Conservation (phyloP, 2,329 filamentous ascomycete genomes). For the Shiraia bambusicola region DNA sequence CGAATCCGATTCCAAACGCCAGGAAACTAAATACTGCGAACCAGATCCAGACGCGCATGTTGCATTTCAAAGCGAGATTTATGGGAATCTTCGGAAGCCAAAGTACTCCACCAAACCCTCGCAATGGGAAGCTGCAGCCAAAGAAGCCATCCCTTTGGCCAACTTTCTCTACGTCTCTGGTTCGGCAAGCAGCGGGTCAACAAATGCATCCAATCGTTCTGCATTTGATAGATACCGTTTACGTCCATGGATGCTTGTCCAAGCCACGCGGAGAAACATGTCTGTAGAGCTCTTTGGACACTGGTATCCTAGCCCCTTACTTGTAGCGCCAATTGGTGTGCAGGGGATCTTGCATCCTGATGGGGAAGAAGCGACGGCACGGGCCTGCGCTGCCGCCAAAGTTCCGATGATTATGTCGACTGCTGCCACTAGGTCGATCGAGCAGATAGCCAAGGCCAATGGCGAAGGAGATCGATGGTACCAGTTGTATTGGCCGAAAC, state of each 20-base stretch:
- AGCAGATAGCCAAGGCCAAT: conserved; percentile 64
- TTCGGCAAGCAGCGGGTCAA: conserved; percentile 42
- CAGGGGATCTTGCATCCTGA: conserved; percentile 68
- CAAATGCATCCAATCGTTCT: conserved; percentile 39
- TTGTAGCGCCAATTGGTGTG: conserved; percentile 70
- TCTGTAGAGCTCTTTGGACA: conserved; percentile 43
- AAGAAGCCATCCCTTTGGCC: conserved; percentile 33
- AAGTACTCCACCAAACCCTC: conserved; percentile 45
- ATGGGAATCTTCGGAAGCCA: conserved; percentile 39
- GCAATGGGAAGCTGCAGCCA: conserved; percentile 44
- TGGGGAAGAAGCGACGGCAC: conserved; percentile 63
- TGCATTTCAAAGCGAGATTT: conserved; percentile 42
- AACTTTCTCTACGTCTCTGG: conserved; percentile 46
- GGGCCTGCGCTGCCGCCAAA: conserved; percentile 60
- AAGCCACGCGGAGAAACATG: conserved; percentile 39
- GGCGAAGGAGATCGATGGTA: conserved; percentile 65
- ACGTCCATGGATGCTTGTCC: conserved; percentile 45
- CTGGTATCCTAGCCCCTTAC: conserved; percentile 53
- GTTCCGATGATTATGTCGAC: conserved; percentile 70
- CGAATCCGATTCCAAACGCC: conserved; percentile 4
- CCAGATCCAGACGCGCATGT: conserved; percentile 41
- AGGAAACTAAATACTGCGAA: conserved; percentile 25
- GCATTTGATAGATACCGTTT: conserved; percentile 46
- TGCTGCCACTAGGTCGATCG: conserved; percentile 63
- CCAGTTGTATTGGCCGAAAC: conserved; percentile 74